phyloP scores from a whole-genome alignment of 2,329 filamentous ascomycete species.

The Botryotinia globosa region DNA sequence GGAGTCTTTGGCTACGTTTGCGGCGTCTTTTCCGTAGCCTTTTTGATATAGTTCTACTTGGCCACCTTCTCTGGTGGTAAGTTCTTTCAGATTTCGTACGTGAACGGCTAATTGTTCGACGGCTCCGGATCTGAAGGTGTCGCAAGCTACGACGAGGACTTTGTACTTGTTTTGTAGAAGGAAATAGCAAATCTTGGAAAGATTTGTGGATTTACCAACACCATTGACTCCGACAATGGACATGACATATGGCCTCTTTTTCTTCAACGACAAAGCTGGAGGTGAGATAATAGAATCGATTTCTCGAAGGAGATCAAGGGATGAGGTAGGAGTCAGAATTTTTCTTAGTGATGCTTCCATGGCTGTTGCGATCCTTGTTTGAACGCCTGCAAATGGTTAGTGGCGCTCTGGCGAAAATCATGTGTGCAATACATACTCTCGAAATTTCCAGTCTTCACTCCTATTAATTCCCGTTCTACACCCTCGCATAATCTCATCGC shows the following conservation, averaged over 20 bases:
- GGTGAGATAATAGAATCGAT: conserved; percentile 77
- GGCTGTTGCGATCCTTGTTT: conserved; percentile 75
- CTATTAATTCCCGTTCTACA: conserved; percentile 84
- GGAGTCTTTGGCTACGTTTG: conserved; percentile 90
- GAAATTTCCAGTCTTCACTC: conserved; percentile 88
- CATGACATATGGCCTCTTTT: conserved; percentile 85
- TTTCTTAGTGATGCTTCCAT: conserved; percentile 92
- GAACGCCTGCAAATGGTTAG: conserved; percentile 55
- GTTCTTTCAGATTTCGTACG: conserved; percentile 87
- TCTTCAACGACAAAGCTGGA: conserved; percentile 58
- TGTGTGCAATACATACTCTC: conserved; percentile 53
- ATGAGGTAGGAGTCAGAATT: conserved; percentile 93
- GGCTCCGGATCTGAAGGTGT: conserved; percentile 95
- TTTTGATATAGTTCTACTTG: conserved; percentile 91
- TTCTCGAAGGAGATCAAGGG: conserved; percentile 88
- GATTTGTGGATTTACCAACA: conserved; percentile 95
- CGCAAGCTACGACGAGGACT: conserved; percentile 88
- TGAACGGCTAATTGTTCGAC: conserved; percentile 97
- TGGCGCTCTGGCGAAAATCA: neutral
- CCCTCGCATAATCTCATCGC: conserved; percentile 87
- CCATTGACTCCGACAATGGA: conserved; percentile 98
- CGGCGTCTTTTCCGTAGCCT: conserved; percentile 96
- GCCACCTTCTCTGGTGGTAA: conserved; percentile 79
- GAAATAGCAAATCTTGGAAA: conserved; percentile 98
- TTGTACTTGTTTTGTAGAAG: conserved; percentile 95